phyloP scores from a whole-genome alignment of 2,329 filamentous ascomycete species.

The Cadophora sp. region DNA sequence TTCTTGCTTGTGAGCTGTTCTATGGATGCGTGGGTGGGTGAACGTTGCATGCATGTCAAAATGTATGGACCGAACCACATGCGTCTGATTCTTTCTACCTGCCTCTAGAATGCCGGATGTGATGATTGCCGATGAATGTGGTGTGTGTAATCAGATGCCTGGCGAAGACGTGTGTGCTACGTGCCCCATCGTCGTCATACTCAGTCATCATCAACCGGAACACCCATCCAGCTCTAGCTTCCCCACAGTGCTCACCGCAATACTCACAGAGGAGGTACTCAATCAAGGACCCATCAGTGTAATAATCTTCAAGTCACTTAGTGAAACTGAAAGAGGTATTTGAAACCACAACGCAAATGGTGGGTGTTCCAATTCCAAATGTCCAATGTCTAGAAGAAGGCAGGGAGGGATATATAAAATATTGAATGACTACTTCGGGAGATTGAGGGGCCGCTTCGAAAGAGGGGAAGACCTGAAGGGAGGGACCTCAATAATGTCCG shows the following conservation, averaged over 20 bases:
- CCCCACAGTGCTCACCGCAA: conserved; percentile 9
- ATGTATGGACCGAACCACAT: not conserved
- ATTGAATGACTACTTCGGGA: not conserved
- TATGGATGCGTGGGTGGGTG: not conserved
- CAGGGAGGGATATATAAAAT: not conserved
- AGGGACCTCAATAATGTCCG: conserved; percentile 3
- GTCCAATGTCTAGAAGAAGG: not conserved
- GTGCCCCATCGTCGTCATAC: conserved; percentile 15
- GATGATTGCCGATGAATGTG: conserved; percentile 5
- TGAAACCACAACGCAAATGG: not conserved
- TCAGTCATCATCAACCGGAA: conserved; percentile 2
- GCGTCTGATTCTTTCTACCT: not conserved
- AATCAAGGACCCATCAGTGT: not conserved
- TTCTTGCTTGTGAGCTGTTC: conserved; percentile 1
- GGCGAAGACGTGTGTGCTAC: not conserved
- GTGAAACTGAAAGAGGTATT: conserved; percentile 8
- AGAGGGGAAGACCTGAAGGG: not conserved
- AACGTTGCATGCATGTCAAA: conserved; percentile 16
- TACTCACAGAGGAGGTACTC: not conserved
- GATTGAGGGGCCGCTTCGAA: not conserved
- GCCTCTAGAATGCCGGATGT: conserved; percentile 1
- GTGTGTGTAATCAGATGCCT: conserved; percentile 22
- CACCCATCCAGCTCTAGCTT: not conserved
- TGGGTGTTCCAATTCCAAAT: not conserved
- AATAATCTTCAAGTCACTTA: not conserved